Evolutionary conservation across 2,329 filamentous ascomycete species (phyloP).

Genomic region (Aspergillus tubingensis): DNA sequence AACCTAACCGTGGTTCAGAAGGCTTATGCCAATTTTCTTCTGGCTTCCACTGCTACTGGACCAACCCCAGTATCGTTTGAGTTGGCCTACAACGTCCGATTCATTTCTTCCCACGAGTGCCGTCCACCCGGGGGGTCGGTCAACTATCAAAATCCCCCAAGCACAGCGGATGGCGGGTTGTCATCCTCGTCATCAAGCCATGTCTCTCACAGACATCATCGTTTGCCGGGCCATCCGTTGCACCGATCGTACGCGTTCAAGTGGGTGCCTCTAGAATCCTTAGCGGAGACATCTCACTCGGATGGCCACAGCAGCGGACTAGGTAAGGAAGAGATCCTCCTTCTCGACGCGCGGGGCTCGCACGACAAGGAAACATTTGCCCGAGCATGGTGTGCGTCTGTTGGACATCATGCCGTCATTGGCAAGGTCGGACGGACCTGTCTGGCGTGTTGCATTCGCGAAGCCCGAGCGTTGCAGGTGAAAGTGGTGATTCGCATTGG

Average conservation of each 20-base stretch:
- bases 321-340: conserved; percentile 27
- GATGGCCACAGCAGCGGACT: conserved; percentile 4
- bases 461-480: conserved; percentile 44
- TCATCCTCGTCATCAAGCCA: conserved; percentile 11
- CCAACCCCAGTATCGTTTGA: conserved; percentile 37
- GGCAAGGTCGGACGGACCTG: conserved; percentile 43
- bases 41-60: conserved; percentile 13
- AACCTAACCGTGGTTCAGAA: conserved; percentile 25
- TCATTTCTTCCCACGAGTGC: conserved; percentile 58
- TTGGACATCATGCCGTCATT: conserved; percentile 45
- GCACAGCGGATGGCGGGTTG: not conserved
- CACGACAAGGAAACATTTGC: conserved; percentile 43
- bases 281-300: conserved; percentile 13
- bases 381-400: conserved; percentile 48
- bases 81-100: conserved; percentile 55
- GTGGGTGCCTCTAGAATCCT: conserved; percentile 32
- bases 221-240: conserved; percentile 42
- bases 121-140: conserved; percentile 44
- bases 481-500: conserved; percentile 43
- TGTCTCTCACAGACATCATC: conserved; percentile 20
- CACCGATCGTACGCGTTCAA: conserved; percentile 38
- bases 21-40: conserved; percentile 31
- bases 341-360: conserved; percentile 40
- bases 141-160: conserved; percentile 7
- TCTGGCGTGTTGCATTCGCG: conserved; percentile 45